Base-by-base conservation (phyloP, 2,329 filamentous ascomycete species). In the Emergomyces pasteurianus region DNA sequence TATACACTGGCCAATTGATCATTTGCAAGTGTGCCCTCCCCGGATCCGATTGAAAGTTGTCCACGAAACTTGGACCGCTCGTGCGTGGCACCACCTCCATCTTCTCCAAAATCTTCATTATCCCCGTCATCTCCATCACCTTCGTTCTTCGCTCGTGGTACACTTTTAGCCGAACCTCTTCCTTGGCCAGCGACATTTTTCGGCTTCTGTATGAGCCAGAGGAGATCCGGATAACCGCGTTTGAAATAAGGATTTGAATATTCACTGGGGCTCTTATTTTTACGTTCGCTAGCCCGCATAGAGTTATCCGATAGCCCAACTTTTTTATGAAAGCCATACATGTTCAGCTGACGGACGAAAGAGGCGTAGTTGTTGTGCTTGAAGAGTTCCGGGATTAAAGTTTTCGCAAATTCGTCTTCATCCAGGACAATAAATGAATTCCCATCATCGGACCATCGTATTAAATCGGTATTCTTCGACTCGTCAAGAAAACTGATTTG, bases 181-280 rank as follows among this genome's bases (percentile, higher is more conserved):
- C 81, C 68, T 60, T 84, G 81, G 8, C 77, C 76, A 47, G 78
- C 75, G 14, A 86, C 84, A 64, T 87, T 89, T 73, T 92, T 95
- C 0, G 92, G 92, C 72, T 97, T 97, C 72, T 95, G 92, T 65
- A 97, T 96, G 61, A 97, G 80, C 92, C 92, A 97, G 4, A 96
- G 79, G 55, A 99, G 79, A 72, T 96, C 95, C 3, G 92, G 92
- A 66, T 95, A 87, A 4, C 92, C 92, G 53, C 91, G 88, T 67
- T 91, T 89, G 76, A 99, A 99, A 76, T 92, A 99, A 10, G 90
- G 90, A 73, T 99, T 96, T 67, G 89, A 92, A 73, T 99, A 99
- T 79, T 97, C 94, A 81, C 92, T 97, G 0, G 94, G 94, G 62
- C 91, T 96, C 78, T 99, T 99, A 72, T 92, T 92, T 73, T 96